Percentiles rank a stretch among this genome's conserved stretches.
Conservation (phyloP, 148 eudicot species). For the Oxyria digyna region DNA sequence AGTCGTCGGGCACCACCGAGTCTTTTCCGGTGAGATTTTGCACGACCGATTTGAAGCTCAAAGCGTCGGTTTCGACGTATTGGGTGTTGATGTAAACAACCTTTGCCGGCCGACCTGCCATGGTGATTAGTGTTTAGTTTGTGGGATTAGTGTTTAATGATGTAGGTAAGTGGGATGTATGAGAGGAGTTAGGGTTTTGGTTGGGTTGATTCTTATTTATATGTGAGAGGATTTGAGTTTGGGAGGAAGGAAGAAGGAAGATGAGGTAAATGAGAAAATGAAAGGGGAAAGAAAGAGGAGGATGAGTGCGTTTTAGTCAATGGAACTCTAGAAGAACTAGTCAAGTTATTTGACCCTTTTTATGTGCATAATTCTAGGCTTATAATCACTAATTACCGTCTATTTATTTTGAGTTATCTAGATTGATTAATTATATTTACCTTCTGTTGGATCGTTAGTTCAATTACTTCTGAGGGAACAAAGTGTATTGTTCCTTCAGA, state of each 20-base stretch:
- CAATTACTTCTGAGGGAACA: too few relatives aligned
- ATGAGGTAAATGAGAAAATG: background rate
- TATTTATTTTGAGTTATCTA: too few relatives aligned
- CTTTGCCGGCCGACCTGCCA: slow-evolving; percentile 24
- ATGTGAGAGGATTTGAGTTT: background rate
- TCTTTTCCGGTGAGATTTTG: slow-evolving; percentile 74
- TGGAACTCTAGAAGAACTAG: background rate
- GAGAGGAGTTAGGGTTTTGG: background rate
- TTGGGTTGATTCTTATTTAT: background rate
- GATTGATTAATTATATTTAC: too few relatives aligned
- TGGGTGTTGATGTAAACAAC: slow-evolving; percentile 59
- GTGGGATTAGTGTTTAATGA: background rate
- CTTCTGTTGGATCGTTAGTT: too few relatives aligned
- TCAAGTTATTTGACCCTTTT: background rate
- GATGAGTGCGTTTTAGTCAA: background rate
- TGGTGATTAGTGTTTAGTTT: background rate
- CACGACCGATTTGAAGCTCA: slow-evolving; percentile 69
- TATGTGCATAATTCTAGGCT: background rate
- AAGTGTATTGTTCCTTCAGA: too few relatives aligned
- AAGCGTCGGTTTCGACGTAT: slow-evolving; percentile 60
- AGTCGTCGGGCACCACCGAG: slow-evolving; percentile 9
- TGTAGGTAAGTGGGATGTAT: background rate
- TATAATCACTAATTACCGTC: background rate
- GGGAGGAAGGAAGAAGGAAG: background rate
- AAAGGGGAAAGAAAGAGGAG: slow-evolving; percentile 2